Evolutionary conservation across 2,329 filamentous ascomycete genomes (phyloP).

Genomic region (Basipetospora chlamydospora): DNA sequence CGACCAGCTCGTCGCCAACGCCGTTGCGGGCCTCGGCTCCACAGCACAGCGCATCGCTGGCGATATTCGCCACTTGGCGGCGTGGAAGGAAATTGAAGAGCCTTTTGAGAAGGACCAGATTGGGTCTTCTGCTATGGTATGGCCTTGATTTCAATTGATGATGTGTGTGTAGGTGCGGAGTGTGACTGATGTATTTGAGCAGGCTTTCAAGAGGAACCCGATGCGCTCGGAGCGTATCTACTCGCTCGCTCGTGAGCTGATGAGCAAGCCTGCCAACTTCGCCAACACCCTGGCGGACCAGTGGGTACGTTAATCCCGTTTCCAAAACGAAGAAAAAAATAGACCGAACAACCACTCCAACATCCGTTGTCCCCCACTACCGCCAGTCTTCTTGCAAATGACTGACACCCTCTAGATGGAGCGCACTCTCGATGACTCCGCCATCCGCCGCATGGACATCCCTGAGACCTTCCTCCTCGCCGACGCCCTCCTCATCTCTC

Average conservation of each 20-base stretch:
- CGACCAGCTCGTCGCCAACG: conserved; percentile 63
- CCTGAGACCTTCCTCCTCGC: conserved; percentile 54
- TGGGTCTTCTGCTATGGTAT: conserved; percentile 42
- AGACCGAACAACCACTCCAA: no score
- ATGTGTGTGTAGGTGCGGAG: no score
- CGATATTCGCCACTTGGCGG: conserved; percentile 60
- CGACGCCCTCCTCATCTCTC: conserved; percentile 50
- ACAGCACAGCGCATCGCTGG: conserved; percentile 56
- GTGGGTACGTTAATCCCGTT: conserved; percentile 10
- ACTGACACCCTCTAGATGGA: conserved; percentile 40
- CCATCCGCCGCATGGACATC: conserved; percentile 53
- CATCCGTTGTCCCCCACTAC: conserved; percentile 10
- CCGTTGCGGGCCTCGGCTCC: conserved; percentile 65
- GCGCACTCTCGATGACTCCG: conserved; percentile 62
- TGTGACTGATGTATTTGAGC: conserved; percentile 10
- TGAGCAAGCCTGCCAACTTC: conserved; percentile 22
- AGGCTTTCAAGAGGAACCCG: conserved; percentile 47
- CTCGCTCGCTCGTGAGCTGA: conserved; percentile 29
- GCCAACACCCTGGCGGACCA: conserved; percentile 18
- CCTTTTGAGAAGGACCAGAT: conserved; percentile 72
- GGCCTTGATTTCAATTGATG: no score
- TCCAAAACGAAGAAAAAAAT: background rate
- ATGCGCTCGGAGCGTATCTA: conserved; percentile 35
- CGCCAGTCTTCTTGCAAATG: background rate
- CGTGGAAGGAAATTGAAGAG: conserved; percentile 49